Base-by-base conservation (phyloP, 257 asterid species). In the Marsdenia floribunda region DNA sequence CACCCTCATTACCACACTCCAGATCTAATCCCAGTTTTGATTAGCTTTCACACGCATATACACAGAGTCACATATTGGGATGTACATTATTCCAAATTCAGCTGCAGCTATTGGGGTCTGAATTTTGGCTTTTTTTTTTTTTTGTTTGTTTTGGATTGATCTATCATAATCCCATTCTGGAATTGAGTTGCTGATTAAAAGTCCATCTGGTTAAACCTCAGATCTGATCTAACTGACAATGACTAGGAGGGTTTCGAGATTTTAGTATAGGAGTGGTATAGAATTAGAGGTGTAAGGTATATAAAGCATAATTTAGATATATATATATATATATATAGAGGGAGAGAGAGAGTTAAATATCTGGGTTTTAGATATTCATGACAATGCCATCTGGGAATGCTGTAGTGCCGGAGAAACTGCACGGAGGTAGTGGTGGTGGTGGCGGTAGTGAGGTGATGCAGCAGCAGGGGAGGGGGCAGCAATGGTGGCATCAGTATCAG, bases 331-430 rank as follows among this genome's bases (percentile, higher is more conserved):
- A 60, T 73, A 73, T 76, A 86, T 87, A 50, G 13, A n/a, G n/a
- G n/a, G n/a, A n/a, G n/a, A n/a, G n/a, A n/a, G n/a, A 50, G 1
- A 55, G 71, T 40, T 68, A 57, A 8, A 3, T 35, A 18, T 38
- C 37, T 13, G 18, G n/a, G 10, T 7, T 35, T 50, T 26, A 1
- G 5, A 19, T 63, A 54, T 68, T 77, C 73, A 86, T 88, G 90
- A 88, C 89, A 82, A 85, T 87, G 93, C 91, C 86, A 74, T 68
- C 96, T 22, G 84, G 86, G 60, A 84, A 84, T 79, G 79, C 78
- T 72, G 65, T 44, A 21, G 77, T 75, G 12, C 50, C 75, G 65
- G 86, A 82, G 74, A 81, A 79, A 81, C 61, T 77, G 70, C 80
- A 76, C 70, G 76, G 73, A 9, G 76, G 79, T 1, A 73, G 79